Evolutionary conservation across 495 filamentous ascomycete genomes (phyloP), one percentile per base, ranked within the genome.

Genomic region (Xylaria flabelliformis): DNA sequence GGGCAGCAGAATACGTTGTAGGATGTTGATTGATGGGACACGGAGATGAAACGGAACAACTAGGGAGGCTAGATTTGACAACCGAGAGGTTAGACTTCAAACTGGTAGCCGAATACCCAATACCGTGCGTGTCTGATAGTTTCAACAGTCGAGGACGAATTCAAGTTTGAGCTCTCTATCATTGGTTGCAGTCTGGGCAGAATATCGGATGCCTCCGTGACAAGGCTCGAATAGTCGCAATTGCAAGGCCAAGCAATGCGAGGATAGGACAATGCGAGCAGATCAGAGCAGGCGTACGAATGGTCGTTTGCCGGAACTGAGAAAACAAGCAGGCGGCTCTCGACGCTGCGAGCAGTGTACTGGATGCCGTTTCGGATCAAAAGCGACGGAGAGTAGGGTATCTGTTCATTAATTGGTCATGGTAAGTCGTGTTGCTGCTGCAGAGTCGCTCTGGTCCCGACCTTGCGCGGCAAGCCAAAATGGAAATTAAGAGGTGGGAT

Each of bases 361-460:
- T 26, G 21, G 53, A 50, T 58, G 58, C 48, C 19, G 48, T 24
- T 36, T 71, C 48, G 69, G 50, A 65, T 19, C 61, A 71, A 71
- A 58, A 66, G 51, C 63, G 70, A 67, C 42, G 58, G 63, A 26
- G 19, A 36, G 44, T 48, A 67, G 50, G 17, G 62, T 59, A 67
- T 72, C 21, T 39, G 41, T 66, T 72, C 62, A 66, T 66, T 55
- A 72, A 67, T 46, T 24, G 61, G 61, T 71, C 69, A 64, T 58
- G 48, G 29, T 41, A 61, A 21, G 53, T 69, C 67, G 44, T 61
- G 26, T 56, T 56, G 24, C 53, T 67, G 62, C 41, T 34, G 63
- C 36, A 41, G 62, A 39, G 51, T 65, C 63, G 62, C 63, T 67
- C 26, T 39, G 15, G 66, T 63, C 41, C 55, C 58, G 58, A 63